Percentiles rank a stretch among this genome's conserved stretches.
Evolutionary conservation across 202 grass and related monocot genomes (phyloP).

Genomic region (Hordeum pubiflorum): DNA sequence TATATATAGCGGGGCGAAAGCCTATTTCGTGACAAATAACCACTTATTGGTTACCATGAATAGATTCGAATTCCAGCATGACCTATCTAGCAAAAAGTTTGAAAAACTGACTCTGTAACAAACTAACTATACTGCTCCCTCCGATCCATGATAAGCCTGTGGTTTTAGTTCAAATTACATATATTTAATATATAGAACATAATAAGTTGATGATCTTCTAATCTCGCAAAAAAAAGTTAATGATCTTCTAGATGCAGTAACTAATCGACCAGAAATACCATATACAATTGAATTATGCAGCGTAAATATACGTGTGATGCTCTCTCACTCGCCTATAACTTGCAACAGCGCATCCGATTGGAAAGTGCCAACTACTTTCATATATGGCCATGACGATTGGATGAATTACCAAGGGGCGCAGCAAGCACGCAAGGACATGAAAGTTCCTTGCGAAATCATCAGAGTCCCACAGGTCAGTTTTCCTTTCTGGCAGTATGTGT

Average conservation of each 20-base stretch:
- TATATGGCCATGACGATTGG: slow-evolving; percentile 92
- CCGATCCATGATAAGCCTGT: too few species aligned
- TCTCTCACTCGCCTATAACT: background rate
- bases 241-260: background rate
- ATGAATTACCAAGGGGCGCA: slow-evolving; percentile 91
- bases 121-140: background rate
- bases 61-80: background rate
- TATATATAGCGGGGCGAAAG: too few species aligned
- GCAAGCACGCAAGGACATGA: slow-evolving; percentile 80
- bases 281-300: background rate
- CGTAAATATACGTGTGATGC: background rate
- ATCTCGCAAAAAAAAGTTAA: background rate
- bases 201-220: background rate
- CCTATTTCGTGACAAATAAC: too few species aligned
- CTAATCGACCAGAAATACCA: background rate
- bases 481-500: background rate
- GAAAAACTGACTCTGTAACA: background rate
- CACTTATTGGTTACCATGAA: background rate
- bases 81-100: background rate
- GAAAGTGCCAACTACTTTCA: slow-evolving; percentile 95
- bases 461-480: slow-evolving; percentile 73
- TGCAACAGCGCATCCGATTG: slow-evolving; percentile 72
- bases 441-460: slow-evolving; percentile 94
- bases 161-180: too few species aligned
- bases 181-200: background rate